A percentile compares a stretch with the other conserved stretches of the same genome.
Evolutionary conservation across 2,329 filamentous ascomycete species (phyloP).

Genomic region (Cordyceps cicadae): DNA sequence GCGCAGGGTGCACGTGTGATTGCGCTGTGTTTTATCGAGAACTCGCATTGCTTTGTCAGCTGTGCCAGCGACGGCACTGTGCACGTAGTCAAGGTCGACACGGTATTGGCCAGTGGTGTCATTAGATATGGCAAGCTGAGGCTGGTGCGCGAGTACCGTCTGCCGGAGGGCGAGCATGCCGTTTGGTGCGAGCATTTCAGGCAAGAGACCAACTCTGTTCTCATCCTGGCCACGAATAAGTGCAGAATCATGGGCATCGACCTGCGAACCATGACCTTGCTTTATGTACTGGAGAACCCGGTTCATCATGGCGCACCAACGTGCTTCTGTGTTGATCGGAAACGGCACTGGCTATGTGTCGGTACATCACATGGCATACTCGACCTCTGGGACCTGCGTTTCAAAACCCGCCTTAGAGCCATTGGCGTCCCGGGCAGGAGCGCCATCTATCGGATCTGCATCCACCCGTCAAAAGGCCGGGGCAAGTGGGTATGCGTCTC

Average conservation of each 20-base stretch:
- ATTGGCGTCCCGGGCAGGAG: conserved; percentile 81
- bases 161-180: conserved; percentile 65
- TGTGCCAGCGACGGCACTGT: conserved; percentile 86
- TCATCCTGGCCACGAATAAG: conserved; percentile 78
- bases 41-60: conserved; percentile 87
- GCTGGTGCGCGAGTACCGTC: conserved; percentile 70
- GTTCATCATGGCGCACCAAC: conserved; percentile 87
- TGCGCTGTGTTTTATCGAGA: conserved; percentile 82
- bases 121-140: conserved; percentile 72
- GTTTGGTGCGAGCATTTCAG: conserved; percentile 92
- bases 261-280: conserved; percentile 71
- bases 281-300: conserved; percentile 78
- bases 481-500: conserved; percentile 83
- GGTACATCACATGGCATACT: conserved; percentile 90
- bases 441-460: conserved; percentile 67
- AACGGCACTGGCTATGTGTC: conserved; percentile 81
- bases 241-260: conserved; percentile 80
- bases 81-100: conserved; percentile 76
- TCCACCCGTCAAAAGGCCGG: conserved; percentile 71
- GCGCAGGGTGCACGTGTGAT: conserved; percentile 63
- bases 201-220: conserved; percentile 68
- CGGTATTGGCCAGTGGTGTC: conserved; percentile 36
- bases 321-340: conserved; percentile 80
- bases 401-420: conserved; percentile 75
- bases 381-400: conserved; percentile 94